Base-by-base conservation (phyloP, 371 early-diverging fungal genomes). In the Capillidium heterosporum region DNA sequence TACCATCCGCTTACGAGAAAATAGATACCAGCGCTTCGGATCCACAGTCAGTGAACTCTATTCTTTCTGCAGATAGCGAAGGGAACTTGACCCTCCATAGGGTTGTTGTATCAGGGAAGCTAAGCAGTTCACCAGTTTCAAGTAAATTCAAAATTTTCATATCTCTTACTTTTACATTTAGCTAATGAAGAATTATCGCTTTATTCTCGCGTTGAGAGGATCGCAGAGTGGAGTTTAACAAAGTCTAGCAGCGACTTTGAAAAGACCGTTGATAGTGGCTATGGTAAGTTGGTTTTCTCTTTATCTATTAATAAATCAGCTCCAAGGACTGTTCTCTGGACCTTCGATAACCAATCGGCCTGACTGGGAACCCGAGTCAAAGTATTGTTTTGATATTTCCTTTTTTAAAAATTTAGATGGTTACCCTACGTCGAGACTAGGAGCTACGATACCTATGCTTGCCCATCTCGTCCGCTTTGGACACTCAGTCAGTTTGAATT, bases 401-500 rank as follows among this genome's bases (percentile, higher is more conserved):
- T 10, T 4, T 19, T 35, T 17, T 23, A 24, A 13, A 11, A 8
- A 8, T 19, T 23, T 53, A 53, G 53, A 7, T 53, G 53, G 53
- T 40, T 53, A 23, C 53, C 53, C 10, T 35, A 32, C 24, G 39
- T 53, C 11, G 53, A 53, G 26, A 53, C 53, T 21, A 15, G 26
- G 13, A 53, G n/a, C 39, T 53, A 32, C 1, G 26, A 53, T 53
- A 17, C 35, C 3, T 53, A 32, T 19, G 26, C 39, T 15, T 53
- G 39, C 11, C 39, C 39, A 17, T 35, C 32, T 24, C 32, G 53
- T 15, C 53, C 53, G 8, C 39, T 53, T 17, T 53, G 53, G 53
- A 23, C 39, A 8, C 26, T 53, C 8, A 17, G n/a, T 40, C 53
- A 53, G 39, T 53, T 53, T 23, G 53, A 53, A 8, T 53, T 53